These are phyloP conservation scores for Mortierella sp. DNA, from an alignment of 371 early-diverging fungal species.

Conservation along the genomic window DNA sequence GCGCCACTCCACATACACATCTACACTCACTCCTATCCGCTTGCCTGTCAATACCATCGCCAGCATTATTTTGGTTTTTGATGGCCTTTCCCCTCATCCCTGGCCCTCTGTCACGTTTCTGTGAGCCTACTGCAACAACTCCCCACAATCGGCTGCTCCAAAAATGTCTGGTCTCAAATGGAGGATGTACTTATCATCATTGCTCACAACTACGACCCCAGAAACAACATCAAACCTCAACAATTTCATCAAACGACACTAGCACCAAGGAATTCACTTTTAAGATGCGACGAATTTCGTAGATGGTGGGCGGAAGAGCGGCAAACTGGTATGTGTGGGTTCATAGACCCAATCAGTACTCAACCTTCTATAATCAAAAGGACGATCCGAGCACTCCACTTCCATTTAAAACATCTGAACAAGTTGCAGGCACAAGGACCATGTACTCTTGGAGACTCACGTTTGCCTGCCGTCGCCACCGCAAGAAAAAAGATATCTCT, in stretches of 20 bases:
- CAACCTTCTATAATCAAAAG: slow-evolving; percentile 22
- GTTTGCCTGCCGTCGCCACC: slow-evolving; percentile 2
- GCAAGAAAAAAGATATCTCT: not conserved
- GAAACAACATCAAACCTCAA: slow-evolving; percentile 7
- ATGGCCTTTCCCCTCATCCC: too few relatives aligned
- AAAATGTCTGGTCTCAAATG: not conserved
- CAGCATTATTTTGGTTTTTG: too few relatives aligned
- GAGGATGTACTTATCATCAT: slow-evolving; percentile 9
- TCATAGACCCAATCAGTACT: slow-evolving; percentile 27
- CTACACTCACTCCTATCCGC: too few relatives aligned
- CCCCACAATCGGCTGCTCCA: too few relatives aligned
- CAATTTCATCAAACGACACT: slow-evolving; percentile 15
- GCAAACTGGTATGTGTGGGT: slow-evolving; percentile 26
- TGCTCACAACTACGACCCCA: slow-evolving; percentile 15
- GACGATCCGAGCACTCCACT: slow-evolving; percentile 15
- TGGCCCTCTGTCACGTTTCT: too few relatives aligned
- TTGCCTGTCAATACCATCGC: too few relatives aligned
- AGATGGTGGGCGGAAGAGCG: slow-evolving; percentile 21
- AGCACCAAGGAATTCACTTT: slow-evolving; percentile 19
- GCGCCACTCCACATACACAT: too few relatives aligned
- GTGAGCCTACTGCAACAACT: too few relatives aligned
- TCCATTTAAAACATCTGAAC: slow-evolving; percentile 20
- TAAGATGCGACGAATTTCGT: slow-evolving; percentile 20
- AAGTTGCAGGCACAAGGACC: slow-evolving; percentile 19
- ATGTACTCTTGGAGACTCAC: too few relatives aligned